phyloP scores from a whole-genome alignment of 2,329 filamentous ascomycete genomes.

The Diaporthe sp. region DNA sequence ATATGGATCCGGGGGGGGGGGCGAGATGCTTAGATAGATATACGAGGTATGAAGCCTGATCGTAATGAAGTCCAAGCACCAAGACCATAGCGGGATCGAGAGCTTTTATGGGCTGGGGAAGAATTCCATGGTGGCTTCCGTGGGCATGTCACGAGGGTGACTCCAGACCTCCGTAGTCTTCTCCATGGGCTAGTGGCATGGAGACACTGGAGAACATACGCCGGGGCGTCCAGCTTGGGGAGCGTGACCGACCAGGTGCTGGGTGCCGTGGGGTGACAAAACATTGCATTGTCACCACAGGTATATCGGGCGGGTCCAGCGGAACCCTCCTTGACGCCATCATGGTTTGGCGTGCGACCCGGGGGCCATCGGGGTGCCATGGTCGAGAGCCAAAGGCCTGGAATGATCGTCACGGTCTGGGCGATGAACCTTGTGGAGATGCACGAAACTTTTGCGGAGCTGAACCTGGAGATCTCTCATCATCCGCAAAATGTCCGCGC shows the following conservation, averaged over 20 bases:
- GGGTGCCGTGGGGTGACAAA: slow-evolving; percentile 35
- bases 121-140: slow-evolving; percentile 32
- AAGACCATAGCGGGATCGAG: slow-evolving; percentile 8
- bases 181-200: slow-evolving; percentile 30
- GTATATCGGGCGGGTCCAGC: slow-evolving; percentile 23
- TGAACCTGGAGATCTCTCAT: slow-evolving; percentile 32
- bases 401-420: slow-evolving; percentile 33
- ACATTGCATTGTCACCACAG: slow-evolving; percentile 30
- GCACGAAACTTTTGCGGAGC: slow-evolving; percentile 31
- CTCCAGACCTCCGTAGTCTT: slow-evolving; percentile 37
- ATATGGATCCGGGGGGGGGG: slow-evolving; percentile 1
- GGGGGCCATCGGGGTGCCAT: slow-evolving; percentile 3
- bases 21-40: slow-evolving; percentile 9
- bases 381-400: slow-evolving; percentile 22
- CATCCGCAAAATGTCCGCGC: slow-evolving; percentile 30
- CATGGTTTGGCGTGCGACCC: slow-evolving; percentile 18
- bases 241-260: slow-evolving; percentile 30
- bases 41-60: slow-evolving; percentile 32
- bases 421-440: slow-evolving; percentile 33
- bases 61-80: slow-evolving; percentile 23
- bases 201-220: slow-evolving; percentile 33
- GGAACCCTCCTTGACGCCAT: slow-evolving; percentile 30
- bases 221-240: slow-evolving; percentile 26
- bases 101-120: slow-evolving; percentile 33
- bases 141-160: slow-evolving; percentile 33